phyloP scores from a whole-genome alignment of 2,329 filamentous ascomycete genomes.

The Diplodia corticola region DNA sequence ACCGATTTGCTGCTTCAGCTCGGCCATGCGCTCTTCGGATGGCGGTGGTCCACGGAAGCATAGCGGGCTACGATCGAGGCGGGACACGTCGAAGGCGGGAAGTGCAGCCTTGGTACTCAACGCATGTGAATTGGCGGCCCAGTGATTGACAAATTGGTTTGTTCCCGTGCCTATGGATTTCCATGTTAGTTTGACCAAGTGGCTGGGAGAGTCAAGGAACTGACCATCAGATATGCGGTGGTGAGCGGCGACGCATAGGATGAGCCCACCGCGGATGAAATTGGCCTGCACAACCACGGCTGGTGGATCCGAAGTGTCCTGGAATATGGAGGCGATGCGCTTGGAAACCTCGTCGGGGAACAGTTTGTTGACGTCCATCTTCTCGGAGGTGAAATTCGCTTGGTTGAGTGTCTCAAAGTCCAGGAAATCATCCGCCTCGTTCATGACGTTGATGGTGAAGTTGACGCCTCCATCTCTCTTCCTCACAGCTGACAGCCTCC shows the following conservation, averaged over 20 bases:
- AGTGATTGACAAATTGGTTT: constrained; percentile 31
- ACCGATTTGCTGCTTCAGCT: neutral
- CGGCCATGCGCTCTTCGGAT: neutral
- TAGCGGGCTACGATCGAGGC: constrained; percentile 18
- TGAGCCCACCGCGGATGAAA: constrained; percentile 33
- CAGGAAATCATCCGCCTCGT: constrained; percentile 24
- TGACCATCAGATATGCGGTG: constrained; percentile 30
- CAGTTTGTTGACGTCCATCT: constrained; percentile 9
- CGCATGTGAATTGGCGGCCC: constrained; percentile 31
- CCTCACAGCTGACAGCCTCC: constrained; percentile 27
- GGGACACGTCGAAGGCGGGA: constrained; percentile 11
- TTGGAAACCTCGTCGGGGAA: constrained; percentile 23
- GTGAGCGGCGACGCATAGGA: constrained; percentile 32
- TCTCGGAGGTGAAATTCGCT: constrained; percentile 25
- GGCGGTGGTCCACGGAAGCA: neutral
- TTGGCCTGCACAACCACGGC: constrained; percentile 31
- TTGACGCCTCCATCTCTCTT: constrained; percentile 23
- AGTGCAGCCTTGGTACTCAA: constrained; percentile 24
- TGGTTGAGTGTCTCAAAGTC: constrained; percentile 25
- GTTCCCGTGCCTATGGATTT: constrained; percentile 26
- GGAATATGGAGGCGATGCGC: neutral
- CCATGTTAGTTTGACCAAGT: neutral
- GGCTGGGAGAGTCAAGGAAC: neutral
- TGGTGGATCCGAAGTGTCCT: constrained; percentile 5
- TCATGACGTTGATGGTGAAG: constrained; percentile 25